Percentiles rank a stretch among this genome's conserved stretches.
phyloP scores from a whole-genome alignment of 345 rosid genomes.

The Eucalyptus tenuipes region DNA sequence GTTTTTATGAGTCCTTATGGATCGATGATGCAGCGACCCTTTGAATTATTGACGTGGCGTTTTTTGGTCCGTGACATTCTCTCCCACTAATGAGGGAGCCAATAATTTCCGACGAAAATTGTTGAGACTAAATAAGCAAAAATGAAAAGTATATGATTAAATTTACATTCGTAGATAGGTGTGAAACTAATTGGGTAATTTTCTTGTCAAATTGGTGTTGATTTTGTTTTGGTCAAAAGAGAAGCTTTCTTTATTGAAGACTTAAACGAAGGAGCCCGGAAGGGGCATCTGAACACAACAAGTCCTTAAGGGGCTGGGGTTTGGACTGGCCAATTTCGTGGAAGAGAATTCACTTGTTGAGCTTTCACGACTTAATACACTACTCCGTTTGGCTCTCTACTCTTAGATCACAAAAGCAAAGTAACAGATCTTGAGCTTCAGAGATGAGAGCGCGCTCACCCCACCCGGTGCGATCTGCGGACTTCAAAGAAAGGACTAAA shows the following conservation, averaged over 20 bases:
- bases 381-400: background rate
- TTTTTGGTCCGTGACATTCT: too few relatives aligned
- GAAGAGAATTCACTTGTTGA: background rate
- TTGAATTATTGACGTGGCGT: too few relatives aligned
- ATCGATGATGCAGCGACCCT: too few relatives aligned
- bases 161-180: background rate
- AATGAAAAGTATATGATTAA: background rate
- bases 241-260: too few relatives aligned
- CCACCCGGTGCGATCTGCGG: background rate
- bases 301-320: background rate
- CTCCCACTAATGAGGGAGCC: too few relatives aligned
- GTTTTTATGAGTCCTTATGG: too few relatives aligned
- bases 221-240: too few relatives aligned
- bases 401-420: background rate
- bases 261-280: background rate
- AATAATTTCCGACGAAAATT: too few relatives aligned
- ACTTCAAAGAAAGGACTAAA: background rate
- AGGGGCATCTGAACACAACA: background rate
- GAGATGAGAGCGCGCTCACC: background rate
- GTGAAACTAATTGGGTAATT: background rate
- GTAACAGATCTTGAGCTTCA: background rate
- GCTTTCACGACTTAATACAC: background rate
- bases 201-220: background rate
- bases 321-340: background rate
- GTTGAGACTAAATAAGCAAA: background rate